Evolutionary conservation across 106 monocot genomes (phyloP).

Genomic region (Dendrobium chrysotoxum): DNA sequence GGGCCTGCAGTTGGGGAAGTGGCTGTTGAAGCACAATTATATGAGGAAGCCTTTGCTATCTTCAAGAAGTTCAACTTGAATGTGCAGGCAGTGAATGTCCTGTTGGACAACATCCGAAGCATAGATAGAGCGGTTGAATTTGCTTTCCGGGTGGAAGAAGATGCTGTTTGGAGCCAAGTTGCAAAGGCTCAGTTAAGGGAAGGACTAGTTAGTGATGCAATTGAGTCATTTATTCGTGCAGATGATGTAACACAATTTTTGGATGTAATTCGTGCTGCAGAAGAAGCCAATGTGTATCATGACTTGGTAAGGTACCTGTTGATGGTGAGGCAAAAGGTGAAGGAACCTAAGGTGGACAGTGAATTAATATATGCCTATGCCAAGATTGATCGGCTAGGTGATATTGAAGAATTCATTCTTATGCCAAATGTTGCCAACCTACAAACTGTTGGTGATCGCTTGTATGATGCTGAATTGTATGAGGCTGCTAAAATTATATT

Average conservation of each 20-base stretch:
- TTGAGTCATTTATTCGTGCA: constrained; percentile 97
- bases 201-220: constrained; percentile 92
- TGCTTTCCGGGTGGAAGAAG: constrained; percentile 96
- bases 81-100: constrained; percentile 88
- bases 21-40: constrained; percentile 89
- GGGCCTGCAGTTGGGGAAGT: constrained; percentile 98
- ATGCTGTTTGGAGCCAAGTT: constrained; percentile 97
- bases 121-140: constrained; percentile 93
- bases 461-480: constrained; percentile 86
- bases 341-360: constrained; percentile 90
- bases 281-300: constrained; percentile 82
- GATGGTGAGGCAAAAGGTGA: constrained; percentile 91
- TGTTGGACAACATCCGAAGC: constrained; percentile 83
- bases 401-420: constrained; percentile 96
- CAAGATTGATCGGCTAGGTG: constrained; percentile 86
- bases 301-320: constrained; percentile 89
- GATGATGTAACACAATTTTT: constrained; percentile 93
- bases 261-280: constrained; percentile 87
- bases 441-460: constrained; percentile 88
- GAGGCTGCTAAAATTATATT: constrained; percentile 99
- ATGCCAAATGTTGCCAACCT: constrained; percentile 99
- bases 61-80: constrained; percentile 98
- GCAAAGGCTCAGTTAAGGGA: constrained; percentile 91
- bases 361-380: constrained; percentile 98
- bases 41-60: constrained; percentile 97